These are phyloP conservation scores for Pichia phayaonensis DNA, from an alignment of 805 yeast genomes.

Conservation along the genomic window DNA sequence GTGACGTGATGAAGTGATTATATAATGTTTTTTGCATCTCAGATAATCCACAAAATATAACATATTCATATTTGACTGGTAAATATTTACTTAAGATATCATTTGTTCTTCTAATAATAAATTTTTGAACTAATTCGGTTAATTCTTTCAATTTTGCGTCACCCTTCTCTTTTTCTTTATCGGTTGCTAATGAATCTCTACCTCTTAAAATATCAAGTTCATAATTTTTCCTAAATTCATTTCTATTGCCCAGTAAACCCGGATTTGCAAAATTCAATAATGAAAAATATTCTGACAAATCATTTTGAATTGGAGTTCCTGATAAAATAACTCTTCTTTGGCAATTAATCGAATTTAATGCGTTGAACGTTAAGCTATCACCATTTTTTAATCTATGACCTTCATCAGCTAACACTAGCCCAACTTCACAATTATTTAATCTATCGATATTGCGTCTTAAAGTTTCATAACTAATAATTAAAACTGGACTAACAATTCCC, in stretches of 20 bases:
- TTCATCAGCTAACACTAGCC: slow-evolving; percentile 79
- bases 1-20: slow-evolving; percentile 66
- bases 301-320: slow-evolving; percentile 97
- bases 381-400: slow-evolving; percentile 83
- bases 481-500: slow-evolving; percentile 83
- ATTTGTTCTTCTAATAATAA: slow-evolving; percentile 91
- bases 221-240: slow-evolving; percentile 76
- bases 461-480: slow-evolving; percentile 92
- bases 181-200: slow-evolving; percentile 85
- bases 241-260: slow-evolving; percentile 77
- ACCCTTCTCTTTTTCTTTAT: slow-evolving; percentile 63
- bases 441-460: slow-evolving; percentile 76
- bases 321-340: slow-evolving; percentile 85
- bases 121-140: slow-evolving; percentile 71
- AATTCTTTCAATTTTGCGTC: slow-evolving; percentile 62
- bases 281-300: slow-evolving; percentile 88
- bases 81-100: slow-evolving; percentile 89
- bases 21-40: slow-evolving; percentile 71
- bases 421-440: slow-evolving; percentile 70
- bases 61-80: slow-evolving; percentile 95
- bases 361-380: slow-evolving; percentile 84
- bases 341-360: slow-evolving; percentile 76
- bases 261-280: slow-evolving; percentile 90
- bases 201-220: slow-evolving; percentile 77
- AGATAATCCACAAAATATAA: slow-evolving; percentile 80